These are phyloP conservation scores for Dimargaris cristalligena DNA, from an alignment of 192 early-diverging fungal genomes.

Conservation along the genomic window DNA sequence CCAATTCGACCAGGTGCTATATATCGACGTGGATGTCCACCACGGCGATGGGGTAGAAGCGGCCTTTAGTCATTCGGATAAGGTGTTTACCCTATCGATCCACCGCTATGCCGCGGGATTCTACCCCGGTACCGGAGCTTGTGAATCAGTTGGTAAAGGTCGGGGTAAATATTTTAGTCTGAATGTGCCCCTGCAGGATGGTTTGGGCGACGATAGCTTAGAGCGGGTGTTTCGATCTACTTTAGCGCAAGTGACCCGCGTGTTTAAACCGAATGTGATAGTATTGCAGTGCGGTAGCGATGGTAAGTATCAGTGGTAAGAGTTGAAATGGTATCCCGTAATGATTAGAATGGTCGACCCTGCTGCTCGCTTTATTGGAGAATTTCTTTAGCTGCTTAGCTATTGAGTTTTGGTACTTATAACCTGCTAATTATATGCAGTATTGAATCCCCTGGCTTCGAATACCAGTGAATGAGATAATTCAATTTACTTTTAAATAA, in stretches of 20 bases:
- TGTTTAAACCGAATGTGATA: conserved; percentile 64
- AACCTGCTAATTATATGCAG: not conserved
- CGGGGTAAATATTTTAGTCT: conserved; percentile 68
- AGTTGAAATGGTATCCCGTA: too few relatives aligned
- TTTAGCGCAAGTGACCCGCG: conserved; percentile 47
- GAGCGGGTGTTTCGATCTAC: conserved; percentile 56
- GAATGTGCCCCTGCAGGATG: conserved; percentile 79
- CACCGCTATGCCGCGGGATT: conserved; percentile 89
- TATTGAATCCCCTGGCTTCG: too few relatives aligned
- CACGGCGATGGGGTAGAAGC: conserved; percentile 98
- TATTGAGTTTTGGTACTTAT: not conserved
- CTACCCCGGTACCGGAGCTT: conserved; percentile 79
- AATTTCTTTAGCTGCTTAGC: not conserved
- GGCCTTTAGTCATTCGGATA: conserved; percentile 80
- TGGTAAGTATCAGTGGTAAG: conserved; percentile 15
- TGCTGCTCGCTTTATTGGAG: too few relatives aligned
- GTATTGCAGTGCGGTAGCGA: conserved; percentile 80
- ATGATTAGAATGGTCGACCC: too few relatives aligned
- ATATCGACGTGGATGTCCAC: conserved; percentile 95
- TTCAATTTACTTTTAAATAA: not conserved
- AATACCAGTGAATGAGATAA: not conserved
- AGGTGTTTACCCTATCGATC: conserved; percentile 92
- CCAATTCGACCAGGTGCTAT: conserved; percentile 69
- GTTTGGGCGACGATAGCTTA: conserved; percentile 75
- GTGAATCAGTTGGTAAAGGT: conserved; percentile 60